Conservation (phyloP, 2,329 filamentous ascomycete species). For the Fonsecaea nubica region DNA sequence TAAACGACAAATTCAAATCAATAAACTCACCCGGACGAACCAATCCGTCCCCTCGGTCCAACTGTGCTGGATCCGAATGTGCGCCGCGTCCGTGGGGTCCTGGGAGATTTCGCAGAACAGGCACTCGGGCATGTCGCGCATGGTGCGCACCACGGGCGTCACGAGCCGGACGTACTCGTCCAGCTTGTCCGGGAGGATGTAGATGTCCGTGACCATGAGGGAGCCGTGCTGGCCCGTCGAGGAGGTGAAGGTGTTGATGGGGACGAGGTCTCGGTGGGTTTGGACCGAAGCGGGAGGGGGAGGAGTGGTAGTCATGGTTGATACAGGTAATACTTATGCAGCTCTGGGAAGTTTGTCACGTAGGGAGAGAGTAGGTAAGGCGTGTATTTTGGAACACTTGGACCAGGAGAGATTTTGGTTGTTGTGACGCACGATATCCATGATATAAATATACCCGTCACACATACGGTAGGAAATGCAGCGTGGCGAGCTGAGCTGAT, state of each 20-base stretch:
- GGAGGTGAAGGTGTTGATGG: slow-evolving; percentile 22
- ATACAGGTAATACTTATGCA: no score
- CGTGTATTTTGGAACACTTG: no score
- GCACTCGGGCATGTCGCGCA: slow-evolving; percentile 25
- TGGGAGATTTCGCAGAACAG: slow-evolving; percentile 28
- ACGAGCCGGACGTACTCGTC: slow-evolving; percentile 26
- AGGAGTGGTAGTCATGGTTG: not conserved
- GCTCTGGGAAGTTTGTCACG: no score
- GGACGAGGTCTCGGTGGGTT: slow-evolving; percentile 22
- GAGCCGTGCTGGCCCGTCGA: slow-evolving; percentile 19
- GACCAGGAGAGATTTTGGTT: no score
- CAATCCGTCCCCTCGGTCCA: slow-evolving; percentile 30
- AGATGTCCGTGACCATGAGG: slow-evolving; percentile 27
- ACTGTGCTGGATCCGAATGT: slow-evolving; percentile 26
- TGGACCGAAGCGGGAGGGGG: slow-evolving; percentile 2
- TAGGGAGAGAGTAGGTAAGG: no score
- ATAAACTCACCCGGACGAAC: slow-evolving; percentile 24
- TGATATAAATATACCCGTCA: no score
- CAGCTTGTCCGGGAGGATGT: slow-evolving; percentile 23
- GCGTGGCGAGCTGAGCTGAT: no score
- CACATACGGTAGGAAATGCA: no score
- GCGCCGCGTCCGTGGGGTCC: slow-evolving; percentile 22
- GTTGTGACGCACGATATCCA: no score
- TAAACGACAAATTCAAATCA: not conserved
- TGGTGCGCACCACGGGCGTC: slow-evolving; percentile 21